Evolutionary conservation across 139 green algal genomes (phyloP).

Genomic region (Chloropicon primus): DNA sequence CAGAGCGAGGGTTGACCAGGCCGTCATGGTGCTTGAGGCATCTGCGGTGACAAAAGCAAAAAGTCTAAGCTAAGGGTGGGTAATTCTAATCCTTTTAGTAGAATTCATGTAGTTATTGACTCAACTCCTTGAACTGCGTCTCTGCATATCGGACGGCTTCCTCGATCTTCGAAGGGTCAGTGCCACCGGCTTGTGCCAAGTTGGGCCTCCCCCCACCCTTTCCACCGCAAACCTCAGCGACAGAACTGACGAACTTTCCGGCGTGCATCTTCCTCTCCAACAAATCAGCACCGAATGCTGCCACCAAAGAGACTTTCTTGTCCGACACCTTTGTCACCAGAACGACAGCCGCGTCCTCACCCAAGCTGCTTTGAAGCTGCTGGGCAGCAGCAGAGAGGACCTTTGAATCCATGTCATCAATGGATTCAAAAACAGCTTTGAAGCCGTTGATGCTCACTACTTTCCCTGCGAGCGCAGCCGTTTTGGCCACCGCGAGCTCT

Average conservation of each 20-base stretch:
- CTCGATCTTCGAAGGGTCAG: neutral
- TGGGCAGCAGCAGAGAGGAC: neutral
- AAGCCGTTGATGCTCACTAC: neutral
- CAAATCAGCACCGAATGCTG: slow-evolving; percentile 35
- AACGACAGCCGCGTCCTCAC: slow-evolving; percentile 26
- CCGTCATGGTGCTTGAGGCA: neutral
- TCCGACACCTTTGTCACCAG: slow-evolving; percentile 52
- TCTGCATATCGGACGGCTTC: neutral
- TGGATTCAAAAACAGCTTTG: neutral
- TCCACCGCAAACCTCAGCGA: slow-evolving; percentile 80
- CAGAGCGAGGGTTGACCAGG: neutral
- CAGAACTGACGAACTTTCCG: slow-evolving; percentile 64
- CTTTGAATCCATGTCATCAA: neutral
- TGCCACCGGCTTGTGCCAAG: slow-evolving; percentile 52
- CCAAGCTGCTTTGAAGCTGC: slow-evolving; percentile 3
- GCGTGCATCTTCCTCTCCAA: slow-evolving; percentile 48
- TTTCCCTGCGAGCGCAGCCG: slow-evolving; percentile 19
- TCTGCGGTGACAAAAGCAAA: neutral
- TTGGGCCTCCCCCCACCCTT: slow-evolving; percentile 74
- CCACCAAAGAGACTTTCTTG: slow-evolving; percentile 58
- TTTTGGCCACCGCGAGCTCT: slow-evolving; percentile 59
- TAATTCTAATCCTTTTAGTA: no score
- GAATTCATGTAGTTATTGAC: neutral
- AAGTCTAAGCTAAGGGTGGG: no score
- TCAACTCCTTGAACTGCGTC: neutral